Evolutionary conservation across 2,329 filamentous ascomycete species (phyloP).

Genomic region (Nemania abortiva): DNA sequence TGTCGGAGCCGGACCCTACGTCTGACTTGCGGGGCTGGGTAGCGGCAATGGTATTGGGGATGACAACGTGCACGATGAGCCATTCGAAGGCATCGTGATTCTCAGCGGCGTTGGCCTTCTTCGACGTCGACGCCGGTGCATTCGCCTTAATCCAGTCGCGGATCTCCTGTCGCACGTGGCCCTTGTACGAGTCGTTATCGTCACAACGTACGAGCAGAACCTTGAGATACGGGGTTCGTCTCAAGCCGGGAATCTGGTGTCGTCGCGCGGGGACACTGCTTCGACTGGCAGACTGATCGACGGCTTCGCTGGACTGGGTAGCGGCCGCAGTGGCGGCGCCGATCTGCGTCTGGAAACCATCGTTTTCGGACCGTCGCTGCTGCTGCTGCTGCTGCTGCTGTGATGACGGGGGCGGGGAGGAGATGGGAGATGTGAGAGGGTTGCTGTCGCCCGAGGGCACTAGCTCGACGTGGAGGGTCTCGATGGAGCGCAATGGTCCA

Average conservation of each 20-base stretch:
- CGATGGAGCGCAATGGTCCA: constrained; percentile 91
- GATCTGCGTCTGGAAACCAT: constrained; percentile 71
- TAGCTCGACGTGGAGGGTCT: constrained; percentile 90
- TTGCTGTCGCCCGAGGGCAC: constrained; percentile 68
- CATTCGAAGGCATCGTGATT: constrained; percentile 98
- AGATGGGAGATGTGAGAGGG: constrained; percentile 52
- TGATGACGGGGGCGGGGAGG: constrained; percentile 52
- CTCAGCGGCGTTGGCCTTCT: constrained; percentile 77
- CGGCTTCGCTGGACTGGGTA: constrained; percentile 53
- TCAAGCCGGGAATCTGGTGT: constrained; percentile 94
- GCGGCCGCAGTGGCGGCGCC: constrained; percentile 42
- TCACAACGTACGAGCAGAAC: constrained; percentile 91
- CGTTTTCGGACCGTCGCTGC: constrained; percentile 56
- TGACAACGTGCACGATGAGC: constrained; percentile 91
- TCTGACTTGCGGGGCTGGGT: constrained; percentile 76
- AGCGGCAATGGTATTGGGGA: constrained; percentile 85
- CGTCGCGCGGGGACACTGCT: constrained; percentile 68
- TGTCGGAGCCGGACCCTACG: constrained; percentile 70
- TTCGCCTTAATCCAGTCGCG: constrained; percentile 92
- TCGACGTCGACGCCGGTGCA: constrained; percentile 69
- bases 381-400: constrained; percentile 40
- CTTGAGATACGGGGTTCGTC: constrained; percentile 94
- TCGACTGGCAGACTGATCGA: constrained; percentile 54
- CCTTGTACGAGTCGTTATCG: constrained; percentile 94
- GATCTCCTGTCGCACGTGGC: constrained; percentile 79